Conservation (phyloP, 768 basidiomycete genomes). For the Naganishia vishniacii region DNA sequence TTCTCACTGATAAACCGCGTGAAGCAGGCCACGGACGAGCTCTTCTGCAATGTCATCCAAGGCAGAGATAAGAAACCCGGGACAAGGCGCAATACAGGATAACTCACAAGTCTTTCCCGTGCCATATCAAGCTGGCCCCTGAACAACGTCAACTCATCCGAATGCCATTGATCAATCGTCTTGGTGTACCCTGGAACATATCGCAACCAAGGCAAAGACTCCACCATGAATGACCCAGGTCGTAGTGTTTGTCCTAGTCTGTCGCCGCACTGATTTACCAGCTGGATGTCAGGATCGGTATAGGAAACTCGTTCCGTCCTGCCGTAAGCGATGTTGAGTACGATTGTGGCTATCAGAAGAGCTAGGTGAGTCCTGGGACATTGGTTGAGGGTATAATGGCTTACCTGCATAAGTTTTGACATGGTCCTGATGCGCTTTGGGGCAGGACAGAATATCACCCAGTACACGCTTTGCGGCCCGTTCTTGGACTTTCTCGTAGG, state of each 20-base stretch:
- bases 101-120: slow-evolving; percentile 51
- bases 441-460: neutral
- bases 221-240: slow-evolving; percentile 25
- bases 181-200: slow-evolving; percentile 59
- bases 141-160: slow-evolving; percentile 58
- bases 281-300: slow-evolving; percentile 47
- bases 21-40: neutral
- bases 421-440: slow-evolving; percentile 10
- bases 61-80: neutral
- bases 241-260: slow-evolving; percentile 49
- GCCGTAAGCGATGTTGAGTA: slow-evolving; percentile 13
- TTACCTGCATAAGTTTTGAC: slow-evolving; percentile 12
- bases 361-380: neutral
- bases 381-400: neutral
- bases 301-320: slow-evolving; percentile 16
- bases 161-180: slow-evolving; percentile 58
- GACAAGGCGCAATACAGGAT: neutral
- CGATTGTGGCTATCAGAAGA: neutral
- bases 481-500: slow-evolving; percentile 55
- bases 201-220: slow-evolving; percentile 29
- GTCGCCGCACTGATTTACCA: slow-evolving; percentile 47
- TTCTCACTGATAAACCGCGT: slow-evolving; percentile 14
- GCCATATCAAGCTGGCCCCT: slow-evolving; percentile 56
- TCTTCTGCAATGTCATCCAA: neutral
- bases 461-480: slow-evolving; percentile 49